These are phyloP conservation scores for Periconia macrospinosa DNA, from an alignment of 2,329 filamentous ascomycete genomes.

Conservation along the genomic window DNA sequence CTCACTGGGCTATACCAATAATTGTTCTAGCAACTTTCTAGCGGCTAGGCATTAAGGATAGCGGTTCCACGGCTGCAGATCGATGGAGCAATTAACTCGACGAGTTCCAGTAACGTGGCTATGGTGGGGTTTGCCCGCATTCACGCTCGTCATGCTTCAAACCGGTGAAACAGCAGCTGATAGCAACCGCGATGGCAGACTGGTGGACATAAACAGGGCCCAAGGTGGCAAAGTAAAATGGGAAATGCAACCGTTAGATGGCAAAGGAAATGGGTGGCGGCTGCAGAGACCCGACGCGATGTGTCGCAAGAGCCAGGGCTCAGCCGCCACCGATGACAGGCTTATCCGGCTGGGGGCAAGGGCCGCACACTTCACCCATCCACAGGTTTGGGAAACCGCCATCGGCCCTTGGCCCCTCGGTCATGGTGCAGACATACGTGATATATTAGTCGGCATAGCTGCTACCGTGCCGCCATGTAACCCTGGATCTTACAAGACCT, in stretches of 20 bases:
- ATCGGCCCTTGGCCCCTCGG: conserved; percentile 1
- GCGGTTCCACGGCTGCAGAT: background rate
- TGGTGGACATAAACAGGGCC: background rate
- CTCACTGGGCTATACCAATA: background rate
- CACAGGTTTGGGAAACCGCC: conserved; percentile 4
- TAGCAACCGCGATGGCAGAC: background rate
- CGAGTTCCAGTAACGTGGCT: background rate
- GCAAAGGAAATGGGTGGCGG: background rate
- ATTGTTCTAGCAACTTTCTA: background rate
- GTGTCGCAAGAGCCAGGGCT: conserved; percentile 1
- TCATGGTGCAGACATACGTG: background rate
- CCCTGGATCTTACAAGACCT: background rate
- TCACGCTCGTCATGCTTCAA: background rate
- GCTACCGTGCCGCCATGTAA: no score
- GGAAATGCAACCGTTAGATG: background rate
- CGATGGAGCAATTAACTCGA: background rate
- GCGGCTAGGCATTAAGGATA: background rate
- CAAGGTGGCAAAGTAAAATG: background rate
- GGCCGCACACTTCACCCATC: conserved; percentile 3
- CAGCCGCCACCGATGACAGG: background rate
- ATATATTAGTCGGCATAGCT: background rate
- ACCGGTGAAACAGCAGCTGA: background rate
- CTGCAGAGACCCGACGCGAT: conserved; percentile 3
- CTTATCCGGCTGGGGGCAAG: background rate
- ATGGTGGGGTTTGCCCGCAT: background rate